These are phyloP conservation scores for Apiotrichum gamsii DNA, from an alignment of 1,284 basidiomycete species.

Conservation along the genomic window DNA sequence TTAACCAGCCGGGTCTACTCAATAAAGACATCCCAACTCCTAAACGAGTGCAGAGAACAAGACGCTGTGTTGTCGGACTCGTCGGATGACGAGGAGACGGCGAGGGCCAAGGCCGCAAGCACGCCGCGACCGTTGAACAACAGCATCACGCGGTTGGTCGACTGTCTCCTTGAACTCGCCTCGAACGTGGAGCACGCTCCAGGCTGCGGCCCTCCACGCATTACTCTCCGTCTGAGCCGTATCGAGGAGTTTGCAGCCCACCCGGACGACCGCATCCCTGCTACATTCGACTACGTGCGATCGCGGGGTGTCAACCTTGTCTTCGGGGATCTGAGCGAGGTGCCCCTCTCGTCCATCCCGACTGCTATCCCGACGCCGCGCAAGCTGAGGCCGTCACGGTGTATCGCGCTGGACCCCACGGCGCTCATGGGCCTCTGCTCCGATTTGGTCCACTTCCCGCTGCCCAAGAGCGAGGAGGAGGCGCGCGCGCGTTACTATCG, in stretches of 20 bases:
- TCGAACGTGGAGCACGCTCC: constrained; percentile 16
- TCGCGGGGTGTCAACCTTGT: constrained; percentile 53
- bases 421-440: constrained; percentile 73
- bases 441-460: constrained; percentile 66
- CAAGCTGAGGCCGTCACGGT: constrained; percentile 49
- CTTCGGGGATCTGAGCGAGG: constrained; percentile 55
- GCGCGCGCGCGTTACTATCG: constrained; percentile 60
- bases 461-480: constrained; percentile 54
- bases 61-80: constrained; percentile 59
- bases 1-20: constrained; percentile 72
- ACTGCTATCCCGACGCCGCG: constrained; percentile 60
- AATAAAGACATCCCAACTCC: constrained; percentile 61
- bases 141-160: constrained; percentile 24
- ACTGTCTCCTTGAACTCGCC: constrained; percentile 49
- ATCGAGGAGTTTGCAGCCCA: constrained; percentile 50
- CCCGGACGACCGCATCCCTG: constrained; percentile 55
- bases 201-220: constrained; percentile 29
- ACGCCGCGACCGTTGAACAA: not conserved
- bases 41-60: constrained; percentile 70
- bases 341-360: constrained; percentile 45
- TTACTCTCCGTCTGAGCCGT: constrained; percentile 64
- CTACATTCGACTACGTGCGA: constrained; percentile 52
- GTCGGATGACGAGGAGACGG: constrained; percentile 49
- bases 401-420: constrained; percentile 72
- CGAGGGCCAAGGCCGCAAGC: not conserved